Evolutionary conservation across 2,329 filamentous ascomycete genomes (phyloP).

Genomic region (Tolypocladium sp.): DNA sequence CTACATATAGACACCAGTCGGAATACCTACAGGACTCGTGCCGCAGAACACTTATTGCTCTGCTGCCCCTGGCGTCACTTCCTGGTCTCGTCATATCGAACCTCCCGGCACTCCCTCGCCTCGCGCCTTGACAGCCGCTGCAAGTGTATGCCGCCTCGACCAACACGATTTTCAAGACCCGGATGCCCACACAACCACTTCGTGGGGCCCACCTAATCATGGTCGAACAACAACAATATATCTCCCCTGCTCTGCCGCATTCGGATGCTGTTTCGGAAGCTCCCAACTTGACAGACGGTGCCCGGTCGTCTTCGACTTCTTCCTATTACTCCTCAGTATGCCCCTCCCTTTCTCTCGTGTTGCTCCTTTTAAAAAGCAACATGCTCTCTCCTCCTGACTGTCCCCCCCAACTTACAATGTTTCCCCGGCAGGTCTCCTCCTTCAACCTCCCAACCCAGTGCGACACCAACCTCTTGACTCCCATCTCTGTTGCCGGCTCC

Average conservation of each 20-base stretch:
- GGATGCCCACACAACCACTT: constrained; percentile 1
- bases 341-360: not conserved
- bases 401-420: not conserved
- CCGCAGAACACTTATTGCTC: not conserved
- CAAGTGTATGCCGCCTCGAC: not conserved
- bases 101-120: constrained; percentile 3
- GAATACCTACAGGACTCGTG: not conserved
- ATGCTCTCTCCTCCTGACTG: not conserved
- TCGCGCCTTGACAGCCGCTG: constrained; percentile 1
- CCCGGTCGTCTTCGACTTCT: constrained; percentile 14
- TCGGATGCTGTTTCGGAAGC: constrained; percentile 18
- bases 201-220: constrained; percentile 17
- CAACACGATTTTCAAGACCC: not conserved
- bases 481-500: constrained; percentile 38
- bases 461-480: constrained; percentile 39
- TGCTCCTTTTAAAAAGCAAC: not conserved
- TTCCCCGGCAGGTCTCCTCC: constrained; percentile 14
- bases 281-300: constrained; percentile 15
- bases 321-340: constrained; percentile 24
- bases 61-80: constrained; percentile 4
- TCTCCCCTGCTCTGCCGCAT: constrained; percentile 22
- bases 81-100: constrained; percentile 4
- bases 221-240: constrained; percentile 25
- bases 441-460: constrained; percentile 24
- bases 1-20: not conserved